phyloP scores from a whole-genome alignment of 352 stramenopile genomes.

The Halophytophthora polymorphica region DNA sequence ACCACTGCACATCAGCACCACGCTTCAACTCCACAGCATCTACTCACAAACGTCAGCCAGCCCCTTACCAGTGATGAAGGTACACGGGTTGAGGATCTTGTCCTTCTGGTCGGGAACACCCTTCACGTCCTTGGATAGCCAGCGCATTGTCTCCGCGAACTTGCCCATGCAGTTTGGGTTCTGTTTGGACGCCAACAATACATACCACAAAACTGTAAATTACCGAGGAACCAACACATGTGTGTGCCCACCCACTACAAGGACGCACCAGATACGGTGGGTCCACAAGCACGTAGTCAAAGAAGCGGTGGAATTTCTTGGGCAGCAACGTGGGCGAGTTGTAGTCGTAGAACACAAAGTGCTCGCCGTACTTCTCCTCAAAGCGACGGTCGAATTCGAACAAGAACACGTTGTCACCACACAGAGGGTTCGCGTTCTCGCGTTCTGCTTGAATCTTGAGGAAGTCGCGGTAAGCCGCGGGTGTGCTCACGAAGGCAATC shows the following conservation, averaged over 20 bases:
- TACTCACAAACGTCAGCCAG: too few relatives aligned
- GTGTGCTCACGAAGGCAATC: conserved; percentile 57
- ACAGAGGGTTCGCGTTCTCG: conserved; percentile 12
- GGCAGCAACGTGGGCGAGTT: conserved; percentile 46
- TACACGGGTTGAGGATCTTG: conserved; percentile 42
- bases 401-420: conserved; percentile 41
- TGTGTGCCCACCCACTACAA: background rate
- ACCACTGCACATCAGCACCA: background rate
- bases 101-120: conserved; percentile 24
- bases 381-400: conserved; percentile 60
- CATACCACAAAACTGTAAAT: background rate
- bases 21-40: background rate
- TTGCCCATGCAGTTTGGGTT: conserved; percentile 59
- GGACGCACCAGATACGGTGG: conserved; percentile 47
- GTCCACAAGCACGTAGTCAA: conserved; percentile 56
- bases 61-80: conserved; percentile 49
- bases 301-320: conserved; percentile 51
- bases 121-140: conserved; percentile 40
- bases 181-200: conserved; percentile 9
- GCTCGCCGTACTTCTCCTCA: conserved; percentile 42
- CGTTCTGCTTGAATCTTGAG: conserved; percentile 35
- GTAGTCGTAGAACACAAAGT: conserved; percentile 66
- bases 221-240: background rate
- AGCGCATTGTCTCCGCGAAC: conserved; percentile 56
- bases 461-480: conserved; percentile 43